Percentiles rank a stretch among this genome's conserved stretches.
Evolutionary conservation across 2,329 filamentous ascomycete species (phyloP).

Genomic region (Fusarium praegraminearum): DNA sequence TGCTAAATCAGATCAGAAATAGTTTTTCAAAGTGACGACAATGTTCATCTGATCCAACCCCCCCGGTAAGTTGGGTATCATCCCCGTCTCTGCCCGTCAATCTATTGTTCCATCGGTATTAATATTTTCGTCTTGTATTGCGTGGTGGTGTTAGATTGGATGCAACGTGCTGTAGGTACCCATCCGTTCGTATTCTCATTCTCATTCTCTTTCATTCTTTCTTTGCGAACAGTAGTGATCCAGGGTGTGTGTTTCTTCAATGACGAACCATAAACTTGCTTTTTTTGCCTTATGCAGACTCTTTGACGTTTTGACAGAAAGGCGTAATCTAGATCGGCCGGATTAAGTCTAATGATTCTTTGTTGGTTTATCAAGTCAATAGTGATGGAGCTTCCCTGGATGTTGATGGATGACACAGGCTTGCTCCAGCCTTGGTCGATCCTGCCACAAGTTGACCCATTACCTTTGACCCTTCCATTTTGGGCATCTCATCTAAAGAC

Average conservation of each 20-base stretch:
- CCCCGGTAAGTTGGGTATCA: conserved; percentile 36
- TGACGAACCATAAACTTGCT: conserved; percentile 12
- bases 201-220: conserved; percentile 9
- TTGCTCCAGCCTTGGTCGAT: background rate
- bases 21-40: conserved; percentile 1
- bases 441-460: conserved; percentile 18
- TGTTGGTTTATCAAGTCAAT: background rate
- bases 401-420: background rate
- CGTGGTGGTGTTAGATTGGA: conserved; percentile 11
- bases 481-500: conserved; percentile 33
- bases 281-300: conserved; percentile 9
- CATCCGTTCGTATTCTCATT: background rate
- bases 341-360: background rate
- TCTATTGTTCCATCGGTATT: conserved; percentile 10
- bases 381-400: background rate
- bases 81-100: conserved; percentile 23
- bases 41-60: conserved; percentile 16
- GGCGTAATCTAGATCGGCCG: background rate
- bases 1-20: conserved; percentile 31
- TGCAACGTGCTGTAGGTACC: background rate
- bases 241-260: conserved; percentile 20
- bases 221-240: conserved; percentile 1
- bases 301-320: conserved; percentile 2
- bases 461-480: conserved; percentile 38
- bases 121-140: conserved; percentile 11